Conservation (phyloP, 2,329 filamentous ascomycete species). For the Monosporascus sp. region DNA sequence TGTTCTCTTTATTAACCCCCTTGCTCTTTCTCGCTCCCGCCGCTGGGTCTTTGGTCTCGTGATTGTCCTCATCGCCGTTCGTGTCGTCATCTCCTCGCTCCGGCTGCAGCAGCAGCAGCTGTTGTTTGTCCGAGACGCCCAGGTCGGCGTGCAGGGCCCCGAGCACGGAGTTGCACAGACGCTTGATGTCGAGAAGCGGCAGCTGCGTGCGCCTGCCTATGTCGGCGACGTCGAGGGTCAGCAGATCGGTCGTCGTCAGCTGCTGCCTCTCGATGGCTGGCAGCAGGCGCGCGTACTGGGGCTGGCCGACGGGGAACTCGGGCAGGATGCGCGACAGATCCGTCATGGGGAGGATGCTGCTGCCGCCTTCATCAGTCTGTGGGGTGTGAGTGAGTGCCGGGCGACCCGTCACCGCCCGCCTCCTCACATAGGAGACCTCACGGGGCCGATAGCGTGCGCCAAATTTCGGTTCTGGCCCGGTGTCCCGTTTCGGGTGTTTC, state of each 20-base stretch:
- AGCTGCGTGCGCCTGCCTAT: slow-evolving; percentile 81
- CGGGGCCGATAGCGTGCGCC: too few relatives aligned
- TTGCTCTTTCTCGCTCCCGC: slow-evolving; percentile 10
- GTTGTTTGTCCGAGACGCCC: slow-evolving; percentile 23
- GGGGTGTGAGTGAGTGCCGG: too few relatives aligned
- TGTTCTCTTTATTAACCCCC: slow-evolving; percentile 1
- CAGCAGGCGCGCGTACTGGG: slow-evolving; percentile 64
- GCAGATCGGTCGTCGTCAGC: slow-evolving; percentile 75
- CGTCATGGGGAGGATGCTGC: slow-evolving; percentile 55
- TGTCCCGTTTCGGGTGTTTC: too few relatives aligned
- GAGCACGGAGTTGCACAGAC: slow-evolving; percentile 63
- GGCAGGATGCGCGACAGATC: slow-evolving; percentile 82
- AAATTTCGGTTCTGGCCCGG: too few relatives aligned
- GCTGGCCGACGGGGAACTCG: slow-evolving; percentile 60
- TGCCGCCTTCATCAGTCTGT: too few relatives aligned
- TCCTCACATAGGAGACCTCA: too few relatives aligned
- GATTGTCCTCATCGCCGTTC: background rate
- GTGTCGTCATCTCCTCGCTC: background rate
- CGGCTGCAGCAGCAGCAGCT: slow-evolving; percentile 1
- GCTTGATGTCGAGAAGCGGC: slow-evolving; percentile 73
- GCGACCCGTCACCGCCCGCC: background rate
- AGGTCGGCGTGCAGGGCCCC: slow-evolving; percentile 61
- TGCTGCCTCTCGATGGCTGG: slow-evolving; percentile 72
- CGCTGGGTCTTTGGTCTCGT: background rate
- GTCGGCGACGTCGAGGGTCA: slow-evolving; percentile 76